Percentiles rank a stretch among this genome's conserved stretches.
Conservation (phyloP, 768 basidiomycete genomes). For the Pleurotus citrinopileatus region DNA sequence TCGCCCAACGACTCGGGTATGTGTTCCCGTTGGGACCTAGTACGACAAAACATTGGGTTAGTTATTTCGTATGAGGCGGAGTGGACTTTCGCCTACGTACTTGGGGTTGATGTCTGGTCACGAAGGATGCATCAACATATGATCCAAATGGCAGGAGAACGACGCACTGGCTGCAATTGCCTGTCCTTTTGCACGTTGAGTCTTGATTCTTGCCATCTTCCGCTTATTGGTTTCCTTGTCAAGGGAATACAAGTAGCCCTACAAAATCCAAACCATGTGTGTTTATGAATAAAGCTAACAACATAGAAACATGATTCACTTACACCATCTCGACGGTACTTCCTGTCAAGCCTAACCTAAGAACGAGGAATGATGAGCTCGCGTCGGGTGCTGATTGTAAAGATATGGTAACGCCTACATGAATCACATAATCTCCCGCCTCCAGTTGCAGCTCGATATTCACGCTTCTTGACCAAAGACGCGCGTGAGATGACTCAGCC, state of each 20-base stretch:
- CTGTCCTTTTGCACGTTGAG: slow-evolving; percentile 42
- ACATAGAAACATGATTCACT: neutral
- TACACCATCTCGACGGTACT: slow-evolving; percentile 21
- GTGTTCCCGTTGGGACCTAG: slow-evolving; percentile 26
- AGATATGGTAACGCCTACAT: slow-evolving; percentile 22
- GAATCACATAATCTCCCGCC: slow-evolving; percentile 39
- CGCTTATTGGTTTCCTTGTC: slow-evolving; percentile 32
- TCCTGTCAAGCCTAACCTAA: slow-evolving; percentile 32
- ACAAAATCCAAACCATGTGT: neutral
- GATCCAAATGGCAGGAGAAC: neutral
- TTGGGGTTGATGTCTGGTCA: slow-evolving; percentile 23
- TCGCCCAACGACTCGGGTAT: slow-evolving; percentile 32
- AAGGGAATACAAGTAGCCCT: slow-evolving; percentile 21
- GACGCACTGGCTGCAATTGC: slow-evolving; percentile 44
- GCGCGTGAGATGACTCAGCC: slow-evolving; percentile 28
- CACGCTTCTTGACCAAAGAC: slow-evolving; percentile 31
- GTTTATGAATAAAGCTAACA: neutral
- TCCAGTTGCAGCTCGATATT: slow-evolving; percentile 36
- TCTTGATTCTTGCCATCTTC: slow-evolving; percentile 38
- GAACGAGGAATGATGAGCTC: slow-evolving; percentile 9
- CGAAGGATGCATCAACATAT: neutral
- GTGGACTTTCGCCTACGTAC: slow-evolving; percentile 2
- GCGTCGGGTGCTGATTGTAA: neutral
- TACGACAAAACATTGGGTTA: neutral
- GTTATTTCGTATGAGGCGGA: neutral